These are phyloP conservation scores for Globisporangium uncinulatum DNA, from an alignment of 352 stramenopile species.

Conservation along the genomic window DNA sequence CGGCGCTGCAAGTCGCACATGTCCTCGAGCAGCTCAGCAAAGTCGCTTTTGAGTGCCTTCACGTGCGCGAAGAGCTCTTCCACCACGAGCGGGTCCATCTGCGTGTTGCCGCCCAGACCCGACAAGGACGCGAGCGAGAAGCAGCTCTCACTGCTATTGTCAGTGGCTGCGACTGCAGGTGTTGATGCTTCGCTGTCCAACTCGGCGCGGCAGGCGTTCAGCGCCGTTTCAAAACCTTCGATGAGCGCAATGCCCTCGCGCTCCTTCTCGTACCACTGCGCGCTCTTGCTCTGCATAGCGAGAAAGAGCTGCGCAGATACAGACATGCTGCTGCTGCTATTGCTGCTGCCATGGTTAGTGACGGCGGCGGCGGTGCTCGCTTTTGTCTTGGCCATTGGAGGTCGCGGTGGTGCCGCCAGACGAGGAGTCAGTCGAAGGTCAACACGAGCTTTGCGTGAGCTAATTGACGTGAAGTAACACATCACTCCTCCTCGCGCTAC, in stretches of 20 bases:
- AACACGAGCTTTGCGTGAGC: background rate
- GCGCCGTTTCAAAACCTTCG: slow-evolving; percentile 61
- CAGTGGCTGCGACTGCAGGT: background rate
- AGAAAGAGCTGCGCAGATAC: slow-evolving; percentile 25
- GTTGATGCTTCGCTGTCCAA: background rate
- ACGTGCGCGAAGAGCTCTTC: slow-evolving; percentile 69
- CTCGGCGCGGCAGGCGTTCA: slow-evolving; percentile 34
- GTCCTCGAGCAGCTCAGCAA: slow-evolving; percentile 43
- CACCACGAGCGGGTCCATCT: slow-evolving; percentile 61
- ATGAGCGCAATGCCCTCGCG: slow-evolving; percentile 60
- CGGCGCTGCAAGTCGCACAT: slow-evolving; percentile 52
- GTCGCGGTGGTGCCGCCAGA: slow-evolving; percentile 4
- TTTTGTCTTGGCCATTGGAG: slow-evolving; percentile 41
- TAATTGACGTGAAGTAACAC: too few relatives aligned
- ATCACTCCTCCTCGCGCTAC: too few relatives aligned
- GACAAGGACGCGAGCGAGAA: slow-evolving; percentile 15
- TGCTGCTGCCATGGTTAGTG: background rate
- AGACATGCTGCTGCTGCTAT: background rate
- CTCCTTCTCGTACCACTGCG: slow-evolving; percentile 55
- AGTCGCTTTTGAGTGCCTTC: slow-evolving; percentile 33
- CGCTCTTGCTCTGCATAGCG: slow-evolving; percentile 33
- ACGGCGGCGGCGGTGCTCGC: slow-evolving; percentile 9
- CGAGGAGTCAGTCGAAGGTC: background rate
- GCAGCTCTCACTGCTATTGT: background rate
- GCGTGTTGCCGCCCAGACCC: slow-evolving; percentile 23